phyloP scores from a whole-genome alignment of 306 rosid genomes.

The Mimosa pudica region DNA sequence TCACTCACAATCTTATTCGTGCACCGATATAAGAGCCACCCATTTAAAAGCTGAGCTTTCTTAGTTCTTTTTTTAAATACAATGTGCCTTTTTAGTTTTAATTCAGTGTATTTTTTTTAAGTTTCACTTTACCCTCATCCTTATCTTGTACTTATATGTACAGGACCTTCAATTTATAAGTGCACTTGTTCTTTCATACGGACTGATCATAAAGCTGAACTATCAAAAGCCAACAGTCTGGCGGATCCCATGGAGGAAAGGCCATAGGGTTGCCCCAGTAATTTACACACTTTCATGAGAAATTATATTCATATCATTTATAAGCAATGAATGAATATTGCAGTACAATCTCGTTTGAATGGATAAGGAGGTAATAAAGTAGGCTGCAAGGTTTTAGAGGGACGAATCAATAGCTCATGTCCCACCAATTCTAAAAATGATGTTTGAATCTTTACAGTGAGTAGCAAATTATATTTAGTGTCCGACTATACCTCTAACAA shows the following conservation, averaged over 20 bases:
- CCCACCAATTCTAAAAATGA: neutral
- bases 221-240: neutral
- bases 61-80: too few species aligned
- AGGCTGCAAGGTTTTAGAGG: neutral
- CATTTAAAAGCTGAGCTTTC: neutral
- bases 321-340: neutral
- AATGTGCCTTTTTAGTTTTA: neutral
- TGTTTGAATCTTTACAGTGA: too few species aligned
- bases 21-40: neutral
- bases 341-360: neutral
- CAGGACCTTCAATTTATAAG: neutral
- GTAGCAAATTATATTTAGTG: too few species aligned
- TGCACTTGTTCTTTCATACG: neutral
- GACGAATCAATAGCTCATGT: neutral
- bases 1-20: neutral
- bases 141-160: neutral
- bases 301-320: neutral
- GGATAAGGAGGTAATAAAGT: neutral
- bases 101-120: too few species aligned
- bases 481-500: too few species aligned
- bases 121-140: neutral
- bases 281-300: neutral
- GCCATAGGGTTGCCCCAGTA: neutral
- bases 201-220: neutral
- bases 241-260: constrained; percentile 13